Base-by-base conservation (phyloP, 495 filamentous ascomycete species). In the Glonium stellatum region DNA sequence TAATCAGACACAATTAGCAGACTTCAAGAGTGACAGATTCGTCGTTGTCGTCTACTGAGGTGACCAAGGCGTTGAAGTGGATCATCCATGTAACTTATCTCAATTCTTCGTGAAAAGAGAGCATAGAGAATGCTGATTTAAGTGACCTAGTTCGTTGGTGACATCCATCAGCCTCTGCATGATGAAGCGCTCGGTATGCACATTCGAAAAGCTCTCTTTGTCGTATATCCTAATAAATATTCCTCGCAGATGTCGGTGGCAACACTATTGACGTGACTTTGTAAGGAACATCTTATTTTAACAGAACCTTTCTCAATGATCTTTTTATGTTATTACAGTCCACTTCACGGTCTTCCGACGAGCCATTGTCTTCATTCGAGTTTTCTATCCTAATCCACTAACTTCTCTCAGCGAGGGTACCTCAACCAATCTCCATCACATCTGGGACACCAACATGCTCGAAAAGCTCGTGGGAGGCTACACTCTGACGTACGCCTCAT, bases 161-260 rank as follows among this genome's bases (percentile, higher is more conserved):
- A 87, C 61, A 81, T 86, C 58, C 81, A 84, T 61, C 84, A 87
- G 70, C 84, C 84, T 15, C 72, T 87, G 48, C 84, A 87, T 66
- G 79, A 74, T 39, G 84, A 86, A 67, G 73, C 82, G 51, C 75
- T 84, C 31, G 27, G 48, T 52, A 52, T 52, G 48, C 27, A 52
- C 21, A 8, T 52, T 34, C 12, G 6, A 31, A 31, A 31, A 31
- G 27, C 6, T 3, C 27, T 31, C 27, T 6, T 31, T 31, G 27
- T 6, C 4, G 10, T 18, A 18, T 18, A 4, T 44, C 13, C 13
- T 44, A 44, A 44, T 18, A 4, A 13, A 44, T 44, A 1, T 13
- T 18, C 13, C 39, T 44, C 39, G 6, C 13, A 1, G 78, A 75
- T 0, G 69, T 77, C 23, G 84, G 84, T 54, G 84, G 84, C 0